Percentiles rank a stretch among this genome's conserved stretches.
Conservation (phyloP, 495 filamentous ascomycete genomes). For the Penicillium steckii region DNA sequence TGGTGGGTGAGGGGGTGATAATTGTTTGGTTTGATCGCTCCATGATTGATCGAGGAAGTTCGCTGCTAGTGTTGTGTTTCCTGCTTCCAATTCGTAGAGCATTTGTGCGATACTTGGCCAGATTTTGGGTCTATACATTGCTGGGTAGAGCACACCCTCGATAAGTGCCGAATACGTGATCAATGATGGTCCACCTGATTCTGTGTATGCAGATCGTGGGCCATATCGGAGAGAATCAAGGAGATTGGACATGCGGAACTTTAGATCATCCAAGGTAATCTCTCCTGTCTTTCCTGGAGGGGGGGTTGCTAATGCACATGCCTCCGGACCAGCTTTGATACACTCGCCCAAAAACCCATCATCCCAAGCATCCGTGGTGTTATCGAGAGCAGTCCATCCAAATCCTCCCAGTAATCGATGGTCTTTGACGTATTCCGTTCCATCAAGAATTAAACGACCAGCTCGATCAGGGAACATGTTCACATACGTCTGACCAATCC, state of each 20-base stretch:
- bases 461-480: slow-evolving; percentile 18
- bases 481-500: slow-evolving; percentile 18
- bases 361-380: slow-evolving; percentile 16
- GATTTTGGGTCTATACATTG: slow-evolving; percentile 11
- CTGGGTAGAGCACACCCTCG: slow-evolving; percentile 5
- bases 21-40: slow-evolving; percentile 5
- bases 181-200: slow-evolving; percentile 11
- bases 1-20: background rate
- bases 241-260: slow-evolving; percentile 10
- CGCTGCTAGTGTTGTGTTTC: slow-evolving; percentile 18
- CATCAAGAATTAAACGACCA: slow-evolving; percentile 19
- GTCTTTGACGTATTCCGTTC: slow-evolving; percentile 19
- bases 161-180: slow-evolving; percentile 16
- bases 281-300: slow-evolving; percentile 1
- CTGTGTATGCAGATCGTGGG: slow-evolving; percentile 17
- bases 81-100: slow-evolving; percentile 16
- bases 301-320: slow-evolving; percentile 14
- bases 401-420: slow-evolving; percentile 15
- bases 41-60: slow-evolving; percentile 5
- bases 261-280: slow-evolving; percentile 9
- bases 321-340: slow-evolving; percentile 14
- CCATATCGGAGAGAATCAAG: slow-evolving; percentile 11
- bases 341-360: slow-evolving; percentile 20
- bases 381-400: slow-evolving; percentile 20
- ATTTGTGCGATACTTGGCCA: slow-evolving; percentile 13